Conservation (phyloP, 192 early-diverging fungal species). For the Diversispora eburnea region DNA sequence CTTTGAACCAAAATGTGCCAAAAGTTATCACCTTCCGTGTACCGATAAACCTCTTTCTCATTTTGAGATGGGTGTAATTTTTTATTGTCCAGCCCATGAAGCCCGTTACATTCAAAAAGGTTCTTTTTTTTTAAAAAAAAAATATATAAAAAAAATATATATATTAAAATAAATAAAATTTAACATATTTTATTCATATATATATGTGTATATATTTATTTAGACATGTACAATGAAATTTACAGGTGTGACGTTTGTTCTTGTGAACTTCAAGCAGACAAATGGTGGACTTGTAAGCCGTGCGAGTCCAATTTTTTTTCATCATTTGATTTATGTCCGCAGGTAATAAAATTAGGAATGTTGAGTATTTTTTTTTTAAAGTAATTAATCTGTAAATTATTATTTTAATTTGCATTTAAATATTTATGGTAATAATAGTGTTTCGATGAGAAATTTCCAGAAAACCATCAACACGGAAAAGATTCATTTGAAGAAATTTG, state of each 20-base stretch:
- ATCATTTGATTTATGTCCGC: conserved; percentile 66
- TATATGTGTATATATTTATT: too few species aligned
- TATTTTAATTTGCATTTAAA: not conserved
- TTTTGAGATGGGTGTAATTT: conserved; percentile 78
- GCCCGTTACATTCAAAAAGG: conserved; percentile 48
- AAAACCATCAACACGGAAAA: conserved; percentile 49
- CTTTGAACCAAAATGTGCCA: conserved; percentile 78
- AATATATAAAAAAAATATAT: too few species aligned
- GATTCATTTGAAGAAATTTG: conserved; percentile 55
- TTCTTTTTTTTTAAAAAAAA: conserved; percentile 19
- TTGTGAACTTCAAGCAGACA: conserved; percentile 51
- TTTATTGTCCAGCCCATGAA: conserved; percentile 85
- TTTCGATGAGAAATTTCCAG: conserved; percentile 42
- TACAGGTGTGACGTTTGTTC: conserved; percentile 70
- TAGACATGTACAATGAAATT: conserved; percentile 61
- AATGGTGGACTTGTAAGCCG: conserved; percentile 61
- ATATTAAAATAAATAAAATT: too few species aligned
- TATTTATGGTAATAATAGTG: conserved; percentile 35
- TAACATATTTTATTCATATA: too few species aligned
- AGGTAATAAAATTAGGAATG: conserved; percentile 36
- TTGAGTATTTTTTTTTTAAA: not conserved
- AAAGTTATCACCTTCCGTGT: conserved; percentile 80
- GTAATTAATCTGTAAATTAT: not conserved
- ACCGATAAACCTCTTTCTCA: conserved; percentile 64
- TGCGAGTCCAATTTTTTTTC: conserved; percentile 65